Base-by-base conservation (phyloP, 2,329 filamentous ascomycete genomes). In the Madurella mycetomatis region DNA sequence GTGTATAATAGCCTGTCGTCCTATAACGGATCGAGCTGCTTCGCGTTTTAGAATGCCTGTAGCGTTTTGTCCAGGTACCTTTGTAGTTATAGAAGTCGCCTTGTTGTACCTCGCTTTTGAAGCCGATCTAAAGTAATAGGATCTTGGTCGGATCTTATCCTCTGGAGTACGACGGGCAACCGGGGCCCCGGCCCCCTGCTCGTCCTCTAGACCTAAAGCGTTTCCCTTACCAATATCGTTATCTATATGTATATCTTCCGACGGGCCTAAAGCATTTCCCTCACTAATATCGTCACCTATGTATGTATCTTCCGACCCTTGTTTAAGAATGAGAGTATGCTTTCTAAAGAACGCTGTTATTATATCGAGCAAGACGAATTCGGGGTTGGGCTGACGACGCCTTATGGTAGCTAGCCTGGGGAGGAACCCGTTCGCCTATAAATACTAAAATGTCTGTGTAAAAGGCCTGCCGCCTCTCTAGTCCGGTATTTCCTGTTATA, bases 401-500 rank as follows among this genome's bases (percentile, higher is more conserved):
- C 43, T 32, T 31, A 34, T 56, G 12, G 31, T 16, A 51, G 49
- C 49, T 46, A 56, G 45, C 44, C n/a, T 52, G 12, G 32, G 49
- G 31, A 54, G 51, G 51, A 56, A 56, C 31, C 44, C 45, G 41
- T 52, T 52, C 12, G 41, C 40, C 46, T 31, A 41, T 52, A 56
- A 41, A 49, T 45, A 48, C 49, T 25, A 56, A n/a, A 56, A 56
- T 48, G 42, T 56, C 45, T 46, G 32, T 52, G 32, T 56, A 40
- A 56, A 56, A 51, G 54, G 54, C 54, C 49, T 51, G 39, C 54
- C 40, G 9, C 54, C 54, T 49, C 54, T 56, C 54, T 16, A 56
- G 42, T 56, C 49, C 41, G 46, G 49, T 45, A 52, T 49, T 45
- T 48, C 45, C 49, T 52, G 32, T 49, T 16, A 56, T 15, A 18